Evolutionary conservation across 225 moss, liverwort and hornwort genomes (phyloP), one percentile per base, ranked within the genome.

Genomic region (Marchantia paleacea): DNA sequence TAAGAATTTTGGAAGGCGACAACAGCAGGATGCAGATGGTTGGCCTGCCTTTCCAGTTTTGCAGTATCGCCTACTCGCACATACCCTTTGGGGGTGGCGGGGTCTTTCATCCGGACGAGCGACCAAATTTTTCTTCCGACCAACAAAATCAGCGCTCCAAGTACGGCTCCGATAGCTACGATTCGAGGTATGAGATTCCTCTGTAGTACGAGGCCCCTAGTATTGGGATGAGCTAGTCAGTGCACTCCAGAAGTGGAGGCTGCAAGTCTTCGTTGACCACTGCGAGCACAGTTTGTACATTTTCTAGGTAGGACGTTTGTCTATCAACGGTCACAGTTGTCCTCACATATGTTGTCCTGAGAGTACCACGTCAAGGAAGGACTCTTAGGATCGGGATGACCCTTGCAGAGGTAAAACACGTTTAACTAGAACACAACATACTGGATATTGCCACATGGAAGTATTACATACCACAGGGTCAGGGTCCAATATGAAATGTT

Each of bases 71-170:
- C 64, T 75, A 74, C 65, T 81, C 81, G 0, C 64, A 81, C 25
- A 39, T 81, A 10, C 81, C 81, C 10, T 81, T 81, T 24, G 81
- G 81, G 1, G 81, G 81, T 39, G 81, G 81, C 50, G 81, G 74
- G 10, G 75, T 81, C 47, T 75, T 74, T 24, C 74, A 65, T 53
- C 81, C 81, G 4, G 81, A 75, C 31, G 65, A 4, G 15, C 22
- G 48, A 15, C 28, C 69, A 10, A 28, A 53, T 16, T 7, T 30
- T 4, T 31, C 12, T 14, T 54, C 54, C 0, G 8, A 22, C 12
- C 12, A 10, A 9, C 75, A 31, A 58, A 30, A 52, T 51, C 65
- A 65, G 50, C 49, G 14, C 14, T 65, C 67, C 8, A 78, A 65
- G 67, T 52, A 70, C 30, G 30, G 8, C 6, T 16, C 69, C 12